Percentiles rank a stretch among this genome's conserved stretches.
Conservation (phyloP, 2,329 filamentous ascomycete species). For the Neodidymelliopsis sp. region DNA sequence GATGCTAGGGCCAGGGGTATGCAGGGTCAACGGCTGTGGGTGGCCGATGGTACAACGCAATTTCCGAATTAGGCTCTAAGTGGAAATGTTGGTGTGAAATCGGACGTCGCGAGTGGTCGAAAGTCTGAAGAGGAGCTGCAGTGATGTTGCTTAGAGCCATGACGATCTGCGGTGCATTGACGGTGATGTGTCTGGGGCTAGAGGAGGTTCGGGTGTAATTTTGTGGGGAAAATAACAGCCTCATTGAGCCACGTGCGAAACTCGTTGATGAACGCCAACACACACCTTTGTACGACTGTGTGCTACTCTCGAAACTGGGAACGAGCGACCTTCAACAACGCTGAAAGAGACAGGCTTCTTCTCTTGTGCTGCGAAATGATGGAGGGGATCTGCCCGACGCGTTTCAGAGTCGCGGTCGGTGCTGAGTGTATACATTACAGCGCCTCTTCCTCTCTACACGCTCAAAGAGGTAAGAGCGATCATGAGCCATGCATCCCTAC, state of each 20-base stretch:
- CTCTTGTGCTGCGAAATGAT: neutral
- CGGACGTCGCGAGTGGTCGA: constrained; percentile 12
- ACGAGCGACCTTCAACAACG: neutral
- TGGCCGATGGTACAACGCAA: constrained; percentile 17
- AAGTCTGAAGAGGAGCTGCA: constrained; percentile 8
- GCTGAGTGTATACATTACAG: constrained; percentile 6
- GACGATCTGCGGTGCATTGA: constrained; percentile 21
- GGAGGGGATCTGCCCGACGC: neutral
- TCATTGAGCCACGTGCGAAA: constrained; percentile 6
- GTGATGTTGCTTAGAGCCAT: constrained; percentile 9
- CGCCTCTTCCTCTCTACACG: constrained; percentile 7
- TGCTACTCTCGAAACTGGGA: neutral
- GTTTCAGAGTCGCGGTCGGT: neutral
- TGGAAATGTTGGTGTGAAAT: constrained; percentile 2
- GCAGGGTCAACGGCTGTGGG: constrained; percentile 19
- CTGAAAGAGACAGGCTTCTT: neutral
- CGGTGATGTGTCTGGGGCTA: constrained; percentile 6
- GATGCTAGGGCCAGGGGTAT: constrained; percentile 20
- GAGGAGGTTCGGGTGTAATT: constrained; percentile 5
- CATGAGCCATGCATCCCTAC: constrained; percentile 13
- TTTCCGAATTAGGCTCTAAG: constrained; percentile 19
- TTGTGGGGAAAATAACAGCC: constrained; percentile 19
- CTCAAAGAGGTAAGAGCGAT: constrained; percentile 11
- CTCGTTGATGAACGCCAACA: neutral
- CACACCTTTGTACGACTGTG: constrained; percentile 4